Evolutionary conservation across 768 basidiomycete species (phyloP), one percentile per base, ranked within the genome.

Genomic region (Podaxis carcinomalis): DNA sequence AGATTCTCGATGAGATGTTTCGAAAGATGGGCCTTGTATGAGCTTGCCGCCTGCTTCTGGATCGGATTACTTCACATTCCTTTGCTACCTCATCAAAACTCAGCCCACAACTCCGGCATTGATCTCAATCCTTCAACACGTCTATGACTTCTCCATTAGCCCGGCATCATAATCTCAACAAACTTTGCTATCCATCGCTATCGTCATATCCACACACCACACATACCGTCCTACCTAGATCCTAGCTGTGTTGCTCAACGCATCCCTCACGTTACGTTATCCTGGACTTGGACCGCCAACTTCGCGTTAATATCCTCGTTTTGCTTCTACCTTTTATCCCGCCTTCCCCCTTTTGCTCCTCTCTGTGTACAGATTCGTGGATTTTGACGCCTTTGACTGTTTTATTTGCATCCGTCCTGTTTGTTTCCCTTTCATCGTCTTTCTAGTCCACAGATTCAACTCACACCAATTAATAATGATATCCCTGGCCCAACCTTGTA

Each of bases 1-100:
- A 89, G 69, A 93, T 88, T 14, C 74, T 98, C 19, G 89, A 95
- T 59, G 84, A 87, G 65, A 90, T 91, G 84, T 92, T 93, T 69
- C 80, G 81, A 58, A 88, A 84, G 72, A 77, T 93, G 46, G 88
- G 89, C 27, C 75, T 80, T 23, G 69, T 75, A 61, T 77, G 67
- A 71, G 65, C 66, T 50, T 52, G 54, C 19, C 47, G 11, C 10
- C 47, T 9, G 19, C 21, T 40, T 44, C 52, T 25, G 49, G 13
- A 56, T 25, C 46, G 9, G 37, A 13, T 51, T 44, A 21, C 32
- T 36, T 36, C 39, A 53, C 59, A 13, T 32, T 28, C 27, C 51
- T 42, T 13, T 40, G 27, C 7, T 32, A 32, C 9, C 40, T 42
- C 46, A 49, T 57, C 19, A 36, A 13, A 23, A 19, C 50, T 36